Percentiles rank a stretch among this genome's conserved stretches.
phyloP scores from a whole-genome alignment of 495 filamentous ascomycete genomes.

The Hypoxylon subgilvum region DNA sequence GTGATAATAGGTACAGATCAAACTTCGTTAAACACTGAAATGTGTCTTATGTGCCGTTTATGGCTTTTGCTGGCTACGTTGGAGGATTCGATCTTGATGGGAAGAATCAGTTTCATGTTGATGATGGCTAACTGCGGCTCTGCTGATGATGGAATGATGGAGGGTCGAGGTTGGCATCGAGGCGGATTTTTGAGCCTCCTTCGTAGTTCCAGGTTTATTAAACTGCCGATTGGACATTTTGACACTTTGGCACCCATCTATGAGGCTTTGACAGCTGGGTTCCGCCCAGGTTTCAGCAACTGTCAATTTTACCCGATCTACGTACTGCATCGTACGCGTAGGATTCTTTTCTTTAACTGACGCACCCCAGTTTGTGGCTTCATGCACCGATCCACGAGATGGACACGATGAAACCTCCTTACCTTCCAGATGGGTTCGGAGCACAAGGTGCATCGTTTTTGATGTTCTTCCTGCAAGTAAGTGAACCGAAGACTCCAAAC shows the following conservation, averaged over 20 bases:
- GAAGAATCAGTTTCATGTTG: conserved; percentile 24
- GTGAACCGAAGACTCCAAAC: too few relatives aligned
- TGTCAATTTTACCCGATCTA: neutral
- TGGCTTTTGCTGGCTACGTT: neutral
- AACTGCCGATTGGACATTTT: conserved; percentile 19
- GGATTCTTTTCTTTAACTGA: conserved; percentile 22
- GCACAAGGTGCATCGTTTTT: conserved; percentile 5
- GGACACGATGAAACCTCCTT: conserved; percentile 7
- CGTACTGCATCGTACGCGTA: conserved; percentile 4
- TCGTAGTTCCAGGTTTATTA: conserved; percentile 25
- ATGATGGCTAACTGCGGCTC: neutral
- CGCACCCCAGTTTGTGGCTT: conserved; percentile 3
- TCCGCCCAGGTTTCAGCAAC: conserved; percentile 16
- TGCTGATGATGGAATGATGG: neutral
- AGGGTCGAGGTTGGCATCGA: neutral
- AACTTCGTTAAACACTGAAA: conserved; percentile 4
- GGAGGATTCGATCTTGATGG: conserved; percentile 4
- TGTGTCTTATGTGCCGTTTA: conserved; percentile 13
- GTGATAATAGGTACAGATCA: conserved; percentile 13
- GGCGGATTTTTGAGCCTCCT: conserved; percentile 23
- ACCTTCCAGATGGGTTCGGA: neutral
- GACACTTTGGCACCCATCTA: conserved; percentile 11
- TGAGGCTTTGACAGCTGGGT: conserved; percentile 2
- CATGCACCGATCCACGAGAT: conserved; percentile 10
- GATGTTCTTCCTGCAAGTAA: neutral